Base-by-base conservation (phyloP, 192 early-diverging fungal genomes). In the Diversispora epigaea region DNA sequence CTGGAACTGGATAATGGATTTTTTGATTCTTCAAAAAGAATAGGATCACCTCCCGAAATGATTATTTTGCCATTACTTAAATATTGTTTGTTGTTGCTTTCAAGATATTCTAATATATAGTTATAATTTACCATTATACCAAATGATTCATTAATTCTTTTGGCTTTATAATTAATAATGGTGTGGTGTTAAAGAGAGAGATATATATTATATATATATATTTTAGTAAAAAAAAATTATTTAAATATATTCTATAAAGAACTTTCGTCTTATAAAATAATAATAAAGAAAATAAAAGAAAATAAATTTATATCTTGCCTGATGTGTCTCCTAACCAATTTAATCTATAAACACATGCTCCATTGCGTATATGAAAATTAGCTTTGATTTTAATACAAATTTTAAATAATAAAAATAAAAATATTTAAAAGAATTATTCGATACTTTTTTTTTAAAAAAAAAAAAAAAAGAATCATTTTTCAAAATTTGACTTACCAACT, bases 41-140 rank as follows among this genome's bases (percentile, higher is more conserved):
- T 11, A 54, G 50, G 63, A 66, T 75, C 67, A 39, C 77, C 77
- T 21, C 49, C 68, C 3, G 75, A 74, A 2, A 78, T 78, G 8
- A 88, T 79, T 56, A 93, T 91, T 6, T 78, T 83, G 6, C 92
- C 92, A 52, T 89, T 73, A 4, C 80, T 79, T 14, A 91, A 77
- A 75, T 93, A 93, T 41, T 85, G 78, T 78, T 93, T 84, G 73
- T 94, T 94, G 85, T 98, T 96, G 61, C 81, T 80, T 79, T 96
- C 94, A 68, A 96, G 84, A 21, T 86, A 81, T 45, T 87, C 83
- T 49, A 93, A 73, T 10, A 90, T 79, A 78, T 98, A 98, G 68
- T 93, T 87, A 79, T 96, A 98, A 80, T 98, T 97, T 57, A 93
- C 87, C 96, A 98, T 98, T 57, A 98, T 90, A 3, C 94, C 95